Evolutionary conservation across 2,329 filamentous ascomycete genomes (phyloP).

Genomic region (Sporothrix mexicana): DNA sequence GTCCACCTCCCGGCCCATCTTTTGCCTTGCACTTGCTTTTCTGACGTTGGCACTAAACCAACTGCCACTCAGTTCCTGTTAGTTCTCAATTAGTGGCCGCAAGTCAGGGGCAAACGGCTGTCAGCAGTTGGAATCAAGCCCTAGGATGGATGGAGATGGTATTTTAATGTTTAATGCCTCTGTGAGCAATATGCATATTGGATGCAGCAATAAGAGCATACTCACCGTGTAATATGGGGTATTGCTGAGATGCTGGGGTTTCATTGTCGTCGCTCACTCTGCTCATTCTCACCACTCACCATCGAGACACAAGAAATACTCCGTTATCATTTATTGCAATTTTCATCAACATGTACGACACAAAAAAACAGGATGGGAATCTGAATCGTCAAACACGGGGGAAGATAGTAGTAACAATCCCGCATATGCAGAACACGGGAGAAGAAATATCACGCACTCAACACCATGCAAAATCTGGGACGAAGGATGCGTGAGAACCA

Average conservation of each 20-base stretch:
- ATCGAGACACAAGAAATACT: background rate
- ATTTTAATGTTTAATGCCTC: slow-evolving; percentile 10
- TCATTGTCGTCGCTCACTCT: no score
- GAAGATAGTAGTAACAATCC: background rate
- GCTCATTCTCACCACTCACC: no score
- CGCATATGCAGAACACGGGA: no score
- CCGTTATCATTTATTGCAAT: background rate
- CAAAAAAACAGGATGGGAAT: background rate
- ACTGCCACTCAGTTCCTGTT: background rate
- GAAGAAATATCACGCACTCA: background rate
- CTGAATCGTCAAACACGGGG: background rate
- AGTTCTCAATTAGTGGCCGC: background rate
- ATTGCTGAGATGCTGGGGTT: background rate
- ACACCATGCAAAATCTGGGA: background rate
- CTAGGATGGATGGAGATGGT: background rate
- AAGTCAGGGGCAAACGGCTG: background rate
- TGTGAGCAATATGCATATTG: background rate
- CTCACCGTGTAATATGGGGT: background rate
- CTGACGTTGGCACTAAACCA: background rate
- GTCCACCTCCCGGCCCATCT: no score
- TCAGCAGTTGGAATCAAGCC: slow-evolving; percentile 15
- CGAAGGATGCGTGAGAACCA: background rate
- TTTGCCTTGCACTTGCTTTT: background rate
- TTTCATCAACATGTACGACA: slow-evolving; percentile 14
- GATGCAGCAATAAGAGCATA: background rate